A percentile compares a stretch with the other conserved stretches of the same genome.
Evolutionary conservation across 805 yeast species (phyloP).

Genomic region (Yarrowia bubula): DNA sequence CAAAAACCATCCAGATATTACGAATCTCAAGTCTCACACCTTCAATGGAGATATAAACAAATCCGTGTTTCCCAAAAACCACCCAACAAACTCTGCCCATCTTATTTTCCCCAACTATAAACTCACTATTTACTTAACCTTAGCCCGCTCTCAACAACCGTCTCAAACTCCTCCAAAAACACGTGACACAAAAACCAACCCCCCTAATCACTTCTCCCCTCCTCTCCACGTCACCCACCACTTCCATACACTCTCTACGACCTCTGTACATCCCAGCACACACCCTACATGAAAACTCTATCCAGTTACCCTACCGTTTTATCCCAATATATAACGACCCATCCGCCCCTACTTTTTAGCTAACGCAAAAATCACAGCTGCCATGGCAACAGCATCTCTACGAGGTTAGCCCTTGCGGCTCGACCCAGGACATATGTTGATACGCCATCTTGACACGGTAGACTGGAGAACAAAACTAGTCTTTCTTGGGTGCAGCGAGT

Average conservation of each 20-base stretch:
- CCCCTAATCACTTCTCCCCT: neutral
- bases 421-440: slow-evolving; percentile 42
- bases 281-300: neutral
- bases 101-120: too few species aligned
- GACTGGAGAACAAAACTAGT: slow-evolving; percentile 52
- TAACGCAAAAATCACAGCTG: slow-evolving; percentile 40
- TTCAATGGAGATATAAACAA: too few species aligned
- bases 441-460: slow-evolving; percentile 35
- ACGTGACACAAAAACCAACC: too few species aligned
- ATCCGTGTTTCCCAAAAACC: too few species aligned
- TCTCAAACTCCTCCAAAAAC: too few species aligned
- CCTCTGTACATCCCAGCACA: neutral
- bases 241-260: neutral
- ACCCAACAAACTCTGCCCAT: too few species aligned
- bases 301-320: neutral
- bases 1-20: too few species aligned
- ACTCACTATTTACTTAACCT: too few species aligned
- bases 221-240: neutral
- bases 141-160: too few species aligned
- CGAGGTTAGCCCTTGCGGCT: slow-evolving; percentile 40
- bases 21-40: too few species aligned
- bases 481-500: slow-evolving; percentile 68
- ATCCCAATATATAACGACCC: slow-evolving; percentile 13
- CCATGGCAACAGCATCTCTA: slow-evolving; percentile 39
- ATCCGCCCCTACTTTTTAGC: slow-evolving; percentile 23